Percentiles rank a stretch among this genome's conserved stretches.
Evolutionary conservation across 2,329 filamentous ascomycete species (phyloP).

Genomic region (Xylaria sp.): DNA sequence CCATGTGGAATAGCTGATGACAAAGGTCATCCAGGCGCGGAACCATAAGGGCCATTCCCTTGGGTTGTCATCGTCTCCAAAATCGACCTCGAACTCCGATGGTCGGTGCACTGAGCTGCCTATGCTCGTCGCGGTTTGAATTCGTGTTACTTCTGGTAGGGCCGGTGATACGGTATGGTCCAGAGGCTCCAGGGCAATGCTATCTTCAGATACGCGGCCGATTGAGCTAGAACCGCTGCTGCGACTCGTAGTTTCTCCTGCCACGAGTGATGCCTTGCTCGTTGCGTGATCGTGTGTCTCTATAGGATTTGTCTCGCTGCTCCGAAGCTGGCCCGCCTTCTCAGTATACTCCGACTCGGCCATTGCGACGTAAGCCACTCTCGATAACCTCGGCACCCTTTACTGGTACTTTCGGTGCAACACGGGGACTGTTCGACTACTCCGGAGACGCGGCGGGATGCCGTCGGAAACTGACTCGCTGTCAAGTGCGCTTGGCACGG

Average conservation of each 20-base stretch:
- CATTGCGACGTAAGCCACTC: conserved; percentile 20
- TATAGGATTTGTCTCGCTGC: conserved; percentile 7
- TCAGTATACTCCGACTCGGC: conserved; percentile 23
- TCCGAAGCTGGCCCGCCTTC: conserved; percentile 21
- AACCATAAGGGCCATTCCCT: conserved; percentile 67
- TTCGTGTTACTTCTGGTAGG: conserved; percentile 51
- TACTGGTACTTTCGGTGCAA: background rate
- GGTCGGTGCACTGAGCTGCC: conserved; percentile 51
- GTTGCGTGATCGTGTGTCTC: conserved; percentile 21
- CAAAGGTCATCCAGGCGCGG: conserved; percentile 51
- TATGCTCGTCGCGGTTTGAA: conserved; percentile 50
- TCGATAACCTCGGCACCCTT: too few relatives aligned
- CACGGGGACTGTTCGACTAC: background rate
- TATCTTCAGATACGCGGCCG: conserved; percentile 38
- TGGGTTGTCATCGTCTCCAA: conserved; percentile 70
- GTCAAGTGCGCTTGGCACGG: background rate
- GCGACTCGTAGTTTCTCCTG: conserved; percentile 12
- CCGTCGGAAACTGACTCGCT: background rate
- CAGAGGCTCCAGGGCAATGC: conserved; percentile 34
- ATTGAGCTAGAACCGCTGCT: conserved; percentile 28
- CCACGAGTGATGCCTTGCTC: conserved; percentile 21
- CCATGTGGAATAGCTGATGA: conserved; percentile 54
- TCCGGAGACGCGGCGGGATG: background rate
- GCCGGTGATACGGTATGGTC: conserved; percentile 35
- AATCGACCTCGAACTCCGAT: conserved; percentile 75